These are phyloP conservation scores for Musa balbisiana DNA, from an alignment of 202 grass and related monocot genomes.

Conservation along the genomic window DNA sequence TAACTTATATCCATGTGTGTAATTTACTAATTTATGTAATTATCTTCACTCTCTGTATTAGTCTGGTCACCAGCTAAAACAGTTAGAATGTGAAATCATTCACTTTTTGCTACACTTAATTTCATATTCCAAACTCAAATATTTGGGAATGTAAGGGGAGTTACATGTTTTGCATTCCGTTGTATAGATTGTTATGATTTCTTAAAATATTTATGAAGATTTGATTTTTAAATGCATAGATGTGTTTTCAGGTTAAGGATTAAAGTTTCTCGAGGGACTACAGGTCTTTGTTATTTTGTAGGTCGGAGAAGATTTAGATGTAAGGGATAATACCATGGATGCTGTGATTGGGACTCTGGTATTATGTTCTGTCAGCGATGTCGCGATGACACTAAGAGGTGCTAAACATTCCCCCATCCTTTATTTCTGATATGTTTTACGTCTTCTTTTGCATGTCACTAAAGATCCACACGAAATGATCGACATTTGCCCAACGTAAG, in stretches of 20 bases:
- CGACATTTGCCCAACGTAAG: background rate
- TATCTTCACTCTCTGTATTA: no score
- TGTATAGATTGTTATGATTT: background rate
- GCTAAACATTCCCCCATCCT: background rate
- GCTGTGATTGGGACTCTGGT: slow-evolving; percentile 72
- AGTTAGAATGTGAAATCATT: no score
- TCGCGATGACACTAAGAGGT: slow-evolving; percentile 50
- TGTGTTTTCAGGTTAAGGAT: background rate
- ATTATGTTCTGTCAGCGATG: slow-evolving; percentile 66
- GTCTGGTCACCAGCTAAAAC: no score
- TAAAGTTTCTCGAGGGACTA: background rate
- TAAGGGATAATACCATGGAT: slow-evolving; percentile 66
- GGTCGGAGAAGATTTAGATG: slow-evolving; percentile 73
- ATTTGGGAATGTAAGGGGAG: no score
- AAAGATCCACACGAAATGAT: background rate
- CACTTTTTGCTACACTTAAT: no score
- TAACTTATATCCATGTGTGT: no score
- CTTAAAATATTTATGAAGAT: background rate
- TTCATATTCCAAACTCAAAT: no score
- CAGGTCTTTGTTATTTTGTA: slow-evolving; percentile 25
- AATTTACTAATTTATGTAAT: no score
- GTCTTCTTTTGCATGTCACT: background rate
- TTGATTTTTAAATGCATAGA: background rate
- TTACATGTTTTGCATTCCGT: background rate
- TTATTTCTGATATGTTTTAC: background rate